Percentiles rank a stretch among this genome's conserved stretches.
phyloP scores from a whole-genome alignment of 306 rosid genomes.

The Begonia fuchsioides region DNA sequence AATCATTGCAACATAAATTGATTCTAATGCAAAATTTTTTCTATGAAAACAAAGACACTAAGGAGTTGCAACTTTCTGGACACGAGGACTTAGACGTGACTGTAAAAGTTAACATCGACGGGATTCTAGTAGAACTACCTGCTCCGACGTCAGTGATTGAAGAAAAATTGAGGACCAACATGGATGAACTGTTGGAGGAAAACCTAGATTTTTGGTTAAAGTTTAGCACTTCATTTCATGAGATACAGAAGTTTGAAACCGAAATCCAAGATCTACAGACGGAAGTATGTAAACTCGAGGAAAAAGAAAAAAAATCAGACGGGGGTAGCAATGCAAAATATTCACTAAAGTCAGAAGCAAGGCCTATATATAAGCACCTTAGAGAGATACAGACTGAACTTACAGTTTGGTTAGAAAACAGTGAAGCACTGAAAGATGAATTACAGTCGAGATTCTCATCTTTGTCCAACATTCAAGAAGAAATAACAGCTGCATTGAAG shows the following conservation, averaged over 20 bases:
- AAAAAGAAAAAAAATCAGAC: slow-evolving; percentile 29
- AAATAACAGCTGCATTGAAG: slow-evolving; percentile 68
- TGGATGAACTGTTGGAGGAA: slow-evolving; percentile 81
- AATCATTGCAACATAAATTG: slow-evolving; percentile 48
- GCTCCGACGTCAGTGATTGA: slow-evolving; percentile 37
- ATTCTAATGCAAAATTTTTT: slow-evolving; percentile 40
- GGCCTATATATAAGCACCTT: slow-evolving; percentile 74
- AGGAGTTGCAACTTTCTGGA: slow-evolving; percentile 14
- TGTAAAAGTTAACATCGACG: slow-evolving; percentile 12
- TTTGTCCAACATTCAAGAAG: slow-evolving; percentile 66
- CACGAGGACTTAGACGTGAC: not conserved
- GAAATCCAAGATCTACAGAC: slow-evolving; percentile 41
- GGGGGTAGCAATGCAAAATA: slow-evolving; percentile 16
- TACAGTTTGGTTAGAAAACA: slow-evolving; percentile 50
- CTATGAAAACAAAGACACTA: slow-evolving; percentile 24
- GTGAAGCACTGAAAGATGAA: slow-evolving; percentile 46
- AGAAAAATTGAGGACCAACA: slow-evolving; percentile 43
- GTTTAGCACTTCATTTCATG: slow-evolving; percentile 56
- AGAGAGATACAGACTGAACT: slow-evolving; percentile 62
- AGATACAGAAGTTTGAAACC: slow-evolving; percentile 59
- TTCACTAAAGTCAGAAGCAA: slow-evolving; percentile 51
- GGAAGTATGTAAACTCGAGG: slow-evolving; percentile 42
- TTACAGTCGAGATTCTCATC: slow-evolving; percentile 54
- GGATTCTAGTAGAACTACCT: slow-evolving; percentile 17
- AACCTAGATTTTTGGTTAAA: slow-evolving; percentile 80